These are phyloP conservation scores for Penicillium sp. DNA, from an alignment of 2,329 filamentous ascomycete genomes.

Conservation along the genomic window DNA sequence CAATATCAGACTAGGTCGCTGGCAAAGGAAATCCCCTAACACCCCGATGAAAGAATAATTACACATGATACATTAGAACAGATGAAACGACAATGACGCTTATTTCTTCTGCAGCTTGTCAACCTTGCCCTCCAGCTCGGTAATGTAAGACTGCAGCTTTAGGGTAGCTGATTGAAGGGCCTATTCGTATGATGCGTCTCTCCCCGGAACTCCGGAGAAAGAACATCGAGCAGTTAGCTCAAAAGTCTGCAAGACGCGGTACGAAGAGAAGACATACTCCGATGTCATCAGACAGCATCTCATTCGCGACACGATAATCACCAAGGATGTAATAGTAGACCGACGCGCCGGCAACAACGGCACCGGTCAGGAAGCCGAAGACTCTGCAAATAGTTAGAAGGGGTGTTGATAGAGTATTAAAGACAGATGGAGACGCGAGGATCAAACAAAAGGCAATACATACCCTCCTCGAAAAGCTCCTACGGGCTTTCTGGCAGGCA, in stretches of 20 bases:
- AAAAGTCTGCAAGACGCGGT: not conserved
- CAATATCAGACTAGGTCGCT: not conserved
- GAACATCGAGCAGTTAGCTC: conserved; percentile 1
- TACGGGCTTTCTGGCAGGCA: conserved; percentile 60
- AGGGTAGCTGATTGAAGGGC: conserved; percentile 82
- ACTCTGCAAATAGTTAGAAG: conserved; percentile 51
- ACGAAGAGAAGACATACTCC: conserved; percentile 60
- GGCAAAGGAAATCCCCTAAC: not conserved
- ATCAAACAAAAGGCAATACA: conserved; percentile 31
- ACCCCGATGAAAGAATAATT: conserved; percentile 8
- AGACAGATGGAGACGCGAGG: not conserved
- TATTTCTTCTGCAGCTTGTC: conserved; percentile 63
- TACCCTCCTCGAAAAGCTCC: conserved; percentile 69
- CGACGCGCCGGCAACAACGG: conserved; percentile 68
- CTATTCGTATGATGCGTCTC: conserved; percentile 42
- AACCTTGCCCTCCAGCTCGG: conserved; percentile 74
- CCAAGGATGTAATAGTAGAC: conserved; percentile 91
- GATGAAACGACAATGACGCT: not conserved
- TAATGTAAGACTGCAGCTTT: conserved; percentile 77
- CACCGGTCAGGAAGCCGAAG: conserved; percentile 85
- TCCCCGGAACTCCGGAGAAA: conserved; percentile 2
- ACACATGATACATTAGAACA: not conserved
- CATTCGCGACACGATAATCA: conserved; percentile 90
- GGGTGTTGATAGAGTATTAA: not conserved
- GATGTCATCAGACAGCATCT: conserved; percentile 90